phyloP scores from a whole-genome alignment of 2,329 filamentous ascomycete genomes.

The Colletotrichum sp. region DNA sequence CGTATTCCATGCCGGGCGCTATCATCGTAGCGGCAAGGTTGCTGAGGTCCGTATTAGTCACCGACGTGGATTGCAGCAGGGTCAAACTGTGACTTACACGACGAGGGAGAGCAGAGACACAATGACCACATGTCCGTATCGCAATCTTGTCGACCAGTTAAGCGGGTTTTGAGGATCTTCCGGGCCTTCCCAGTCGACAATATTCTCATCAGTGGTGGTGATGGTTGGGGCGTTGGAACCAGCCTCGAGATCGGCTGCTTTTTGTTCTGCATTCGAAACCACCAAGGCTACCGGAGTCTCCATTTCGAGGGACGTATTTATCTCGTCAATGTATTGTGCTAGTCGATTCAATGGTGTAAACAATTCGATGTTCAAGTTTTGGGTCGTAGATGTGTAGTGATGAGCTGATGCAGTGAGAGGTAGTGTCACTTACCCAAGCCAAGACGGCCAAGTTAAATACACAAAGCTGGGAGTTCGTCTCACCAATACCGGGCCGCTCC shows the following conservation, averaged over 20 bases:
- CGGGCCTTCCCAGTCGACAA: constrained; percentile 64
- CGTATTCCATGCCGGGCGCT: constrained; percentile 56
- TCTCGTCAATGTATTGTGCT: neutral
- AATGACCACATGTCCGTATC: constrained; percentile 37
- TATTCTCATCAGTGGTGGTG: neutral
- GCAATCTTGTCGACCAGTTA: constrained; percentile 56
- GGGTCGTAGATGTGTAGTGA: neutral
- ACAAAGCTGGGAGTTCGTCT: neutral
- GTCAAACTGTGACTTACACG: neutral
- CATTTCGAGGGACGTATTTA: neutral
- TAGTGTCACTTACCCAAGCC: neutral
- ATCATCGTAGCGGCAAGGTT: constrained; percentile 56
- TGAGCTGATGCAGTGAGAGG: neutral
- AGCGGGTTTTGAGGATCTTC: constrained; percentile 62
- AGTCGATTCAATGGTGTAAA: neutral
- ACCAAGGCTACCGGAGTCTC: neutral
- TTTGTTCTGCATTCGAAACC: neutral
- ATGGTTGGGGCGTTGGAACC: neutral
- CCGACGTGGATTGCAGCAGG: neutral
- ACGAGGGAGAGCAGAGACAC: constrained; percentile 23
- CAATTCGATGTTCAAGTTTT: neutral
- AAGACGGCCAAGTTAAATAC: neutral
- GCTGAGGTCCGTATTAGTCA: neutral
- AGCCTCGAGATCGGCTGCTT: neutral
- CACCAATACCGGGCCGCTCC: neutral